phyloP scores from a whole-genome alignment of 2,329 filamentous ascomycete species.

The Aspergillus latus region DNA sequence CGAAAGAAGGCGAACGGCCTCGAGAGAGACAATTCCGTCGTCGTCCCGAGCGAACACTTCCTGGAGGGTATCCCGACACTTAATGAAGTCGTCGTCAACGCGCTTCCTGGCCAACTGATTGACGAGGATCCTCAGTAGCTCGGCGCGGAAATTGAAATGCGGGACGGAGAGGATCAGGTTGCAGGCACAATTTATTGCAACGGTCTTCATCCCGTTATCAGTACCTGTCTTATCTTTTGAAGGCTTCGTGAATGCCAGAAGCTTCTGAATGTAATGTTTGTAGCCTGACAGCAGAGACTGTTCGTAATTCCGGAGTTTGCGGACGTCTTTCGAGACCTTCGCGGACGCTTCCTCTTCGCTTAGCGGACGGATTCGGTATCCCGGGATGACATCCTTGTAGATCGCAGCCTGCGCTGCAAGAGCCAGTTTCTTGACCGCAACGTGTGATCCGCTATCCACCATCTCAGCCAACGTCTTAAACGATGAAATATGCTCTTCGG shows the following conservation, averaged over 20 bases:
- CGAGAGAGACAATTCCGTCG: constrained; percentile 82
- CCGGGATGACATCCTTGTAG: constrained; percentile 94
- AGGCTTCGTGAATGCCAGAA: constrained; percentile 66
- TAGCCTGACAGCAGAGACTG: constrained; percentile 84
- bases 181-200: constrained; percentile 85
- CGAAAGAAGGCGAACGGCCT: constrained; percentile 77
- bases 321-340: constrained; percentile 90
- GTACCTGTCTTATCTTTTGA: constrained; percentile 38
- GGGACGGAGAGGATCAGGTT: constrained; percentile 77
- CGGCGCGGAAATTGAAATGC: constrained; percentile 94
- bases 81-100: constrained; percentile 72
- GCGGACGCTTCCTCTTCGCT: constrained; percentile 71
- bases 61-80: constrained; percentile 76
- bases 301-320: constrained; percentile 78
- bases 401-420: constrained; percentile 84
- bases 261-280: constrained; percentile 75
- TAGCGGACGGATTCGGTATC: constrained; percentile 86
- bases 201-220: constrained; percentile 58
- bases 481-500: constrained; percentile 80
- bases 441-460: constrained; percentile 60
- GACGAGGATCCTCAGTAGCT: constrained; percentile 83
- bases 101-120: constrained; percentile 74
- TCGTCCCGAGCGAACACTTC: constrained; percentile 83
- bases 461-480: constrained; percentile 77
- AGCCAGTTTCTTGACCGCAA: constrained; percentile 79